Evolutionary conservation across 2,329 filamentous ascomycete species (phyloP).

Genomic region (Capronia epimyces): DNA sequence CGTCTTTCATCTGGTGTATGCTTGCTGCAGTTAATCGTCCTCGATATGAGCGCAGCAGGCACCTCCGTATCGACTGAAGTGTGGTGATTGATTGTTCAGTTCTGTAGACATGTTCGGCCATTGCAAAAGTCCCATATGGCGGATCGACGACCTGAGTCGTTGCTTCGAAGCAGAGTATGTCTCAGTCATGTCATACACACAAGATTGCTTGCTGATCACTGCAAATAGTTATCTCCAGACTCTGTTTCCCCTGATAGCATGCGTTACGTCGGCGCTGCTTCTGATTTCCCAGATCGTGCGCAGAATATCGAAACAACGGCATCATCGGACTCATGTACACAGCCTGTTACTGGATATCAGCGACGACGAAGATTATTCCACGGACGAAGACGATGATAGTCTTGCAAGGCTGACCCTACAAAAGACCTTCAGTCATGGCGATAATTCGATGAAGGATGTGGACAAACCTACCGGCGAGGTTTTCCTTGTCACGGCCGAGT

Average conservation of each 20-base stretch:
- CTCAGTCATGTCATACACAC: background rate
- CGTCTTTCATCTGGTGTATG: background rate
- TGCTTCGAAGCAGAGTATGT: constrained; percentile 57
- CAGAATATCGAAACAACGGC: constrained; percentile 4
- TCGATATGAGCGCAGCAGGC: constrained; percentile 10
- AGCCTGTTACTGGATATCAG: constrained; percentile 43
- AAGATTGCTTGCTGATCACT: constrained; percentile 3
- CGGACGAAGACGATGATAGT: constrained; percentile 47
- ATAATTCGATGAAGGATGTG: constrained; percentile 57
- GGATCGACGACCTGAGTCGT: constrained; percentile 55
- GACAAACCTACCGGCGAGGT: constrained; percentile 71
- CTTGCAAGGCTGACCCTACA: constrained; percentile 48
- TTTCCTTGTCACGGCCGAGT: constrained; percentile 66
- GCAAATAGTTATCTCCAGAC: constrained; percentile 66
- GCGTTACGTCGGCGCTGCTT: constrained; percentile 61
- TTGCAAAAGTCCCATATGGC: constrained; percentile 56
- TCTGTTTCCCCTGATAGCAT: constrained; percentile 67
- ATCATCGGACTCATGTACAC: constrained; percentile 15
- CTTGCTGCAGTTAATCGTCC: background rate
- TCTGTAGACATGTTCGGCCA: constrained; percentile 47
- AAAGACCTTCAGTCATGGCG: constrained; percentile 48
- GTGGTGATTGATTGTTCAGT: constrained; percentile 15
- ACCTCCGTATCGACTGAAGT: constrained; percentile 5
- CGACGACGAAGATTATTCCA: constrained; percentile 50
- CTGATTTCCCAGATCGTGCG: constrained; percentile 9